Conservation (phyloP, 495 filamentous ascomycete genomes). For the Penicillium angulare region DNA sequence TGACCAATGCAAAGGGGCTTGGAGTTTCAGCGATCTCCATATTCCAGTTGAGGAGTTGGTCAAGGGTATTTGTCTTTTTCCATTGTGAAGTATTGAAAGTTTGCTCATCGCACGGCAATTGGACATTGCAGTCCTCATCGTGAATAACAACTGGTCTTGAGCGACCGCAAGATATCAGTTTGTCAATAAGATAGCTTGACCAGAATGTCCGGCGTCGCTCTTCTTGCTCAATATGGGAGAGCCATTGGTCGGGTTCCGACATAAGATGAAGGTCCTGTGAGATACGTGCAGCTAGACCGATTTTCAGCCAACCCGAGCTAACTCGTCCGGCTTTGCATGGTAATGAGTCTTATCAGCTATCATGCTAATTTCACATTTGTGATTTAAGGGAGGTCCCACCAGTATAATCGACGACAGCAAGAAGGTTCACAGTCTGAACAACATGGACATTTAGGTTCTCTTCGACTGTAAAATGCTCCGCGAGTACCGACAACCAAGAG, state of each 20-base stretch:
- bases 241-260: conserved; percentile 19
- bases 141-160: conserved; percentile 24
- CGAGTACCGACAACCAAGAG: too few relatives aligned
- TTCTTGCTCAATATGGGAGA: conserved; percentile 28
- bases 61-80: conserved; percentile 23
- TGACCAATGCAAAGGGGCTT: conserved; percentile 23
- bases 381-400: too few relatives aligned
- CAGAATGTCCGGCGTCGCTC: conserved; percentile 31
- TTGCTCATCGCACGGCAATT: conserved; percentile 29
- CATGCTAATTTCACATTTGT: too few relatives aligned
- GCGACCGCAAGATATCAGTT: conserved; percentile 29
- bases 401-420: too few relatives aligned
- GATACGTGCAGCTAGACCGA: conserved; percentile 30
- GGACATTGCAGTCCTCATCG: conserved; percentile 28
- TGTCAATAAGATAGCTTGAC: conserved; percentile 31
- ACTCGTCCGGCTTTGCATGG: too few relatives aligned
- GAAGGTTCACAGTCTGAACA: too few relatives aligned
- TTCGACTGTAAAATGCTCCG: too few relatives aligned
- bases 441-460: too few relatives aligned
- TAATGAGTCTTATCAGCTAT: too few relatives aligned
- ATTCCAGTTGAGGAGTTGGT: conserved; percentile 22
- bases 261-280: conserved; percentile 30
- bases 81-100: conserved; percentile 16
- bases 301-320: conserved; percentile 38
- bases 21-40: conserved; percentile 13